phyloP scores from a whole-genome alignment of 2,329 filamentous ascomycete genomes.

The Botrytis fabae region DNA sequence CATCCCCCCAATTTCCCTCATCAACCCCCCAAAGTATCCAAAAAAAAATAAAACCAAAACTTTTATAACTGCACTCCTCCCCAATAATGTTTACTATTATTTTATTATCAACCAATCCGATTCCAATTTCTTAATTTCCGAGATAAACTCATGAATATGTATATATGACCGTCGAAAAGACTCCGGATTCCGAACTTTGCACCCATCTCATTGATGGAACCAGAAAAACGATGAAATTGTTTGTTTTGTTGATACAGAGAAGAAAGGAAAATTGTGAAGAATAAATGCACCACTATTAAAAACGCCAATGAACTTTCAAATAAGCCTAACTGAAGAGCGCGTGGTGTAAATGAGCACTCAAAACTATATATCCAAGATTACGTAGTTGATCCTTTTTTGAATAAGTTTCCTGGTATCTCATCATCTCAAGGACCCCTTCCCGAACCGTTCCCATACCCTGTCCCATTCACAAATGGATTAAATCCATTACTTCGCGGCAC shows the following conservation, averaged over 20 bases:
- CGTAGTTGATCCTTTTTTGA: neutral
- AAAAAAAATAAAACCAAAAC: neutral
- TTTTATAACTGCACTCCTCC: neutral
- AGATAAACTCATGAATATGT: neutral
- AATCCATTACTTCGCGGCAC: neutral
- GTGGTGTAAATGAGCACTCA: too few relatives aligned
- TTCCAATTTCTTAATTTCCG: neutral
- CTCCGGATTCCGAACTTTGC: neutral
- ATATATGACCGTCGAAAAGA: neutral
- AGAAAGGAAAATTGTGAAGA: neutral
- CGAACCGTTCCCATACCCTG: neutral
- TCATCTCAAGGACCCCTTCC: neutral
- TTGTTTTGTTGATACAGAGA: neutral
- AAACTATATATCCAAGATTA: neutral
- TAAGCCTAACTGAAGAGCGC: neutral
- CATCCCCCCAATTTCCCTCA: neutral
- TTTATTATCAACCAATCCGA: neutral
- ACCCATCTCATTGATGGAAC: too few relatives aligned
- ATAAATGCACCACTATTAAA: neutral
- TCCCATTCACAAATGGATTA: constrained; percentile 9
- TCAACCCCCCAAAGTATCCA: neutral
- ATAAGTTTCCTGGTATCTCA: neutral
- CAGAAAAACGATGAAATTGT: neutral
- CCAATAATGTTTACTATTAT: neutral
- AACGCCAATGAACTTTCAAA: too few relatives aligned